Base-by-base conservation (phyloP, 345 rosid genomes). In the thale cress (Arabidopsis thaliana) region DNA sequence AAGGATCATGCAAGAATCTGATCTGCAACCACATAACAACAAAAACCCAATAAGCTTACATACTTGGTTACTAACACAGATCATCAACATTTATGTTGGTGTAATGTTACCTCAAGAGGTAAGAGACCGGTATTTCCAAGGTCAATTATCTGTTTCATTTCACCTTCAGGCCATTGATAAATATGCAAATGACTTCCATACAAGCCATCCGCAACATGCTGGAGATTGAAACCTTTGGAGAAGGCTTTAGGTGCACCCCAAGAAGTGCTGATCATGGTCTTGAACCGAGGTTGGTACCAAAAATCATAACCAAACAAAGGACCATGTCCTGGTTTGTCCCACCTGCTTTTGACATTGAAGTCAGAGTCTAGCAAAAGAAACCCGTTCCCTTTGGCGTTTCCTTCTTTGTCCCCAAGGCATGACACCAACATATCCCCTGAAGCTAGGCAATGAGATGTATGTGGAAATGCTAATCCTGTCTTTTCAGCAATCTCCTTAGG, bases 161-260 rank as follows among this genome's bases (percentile, higher is more conserved):
- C 97, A 76, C 97, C 97, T 72, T 71, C 85, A 7, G 97, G 95
- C 97, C 98, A 94, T 41, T 81, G 82, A 71, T 94, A 94, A 28
- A 94, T 86, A 80, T 82, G 74, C 23, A 91, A 78, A 85, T 94
- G 95, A 75, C 83, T 88, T 22, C 97, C 97, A 11, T 94, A 94
- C 30, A 90, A 85, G 37, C 98, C 98, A 71, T 91, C 95, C 1
- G 95, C 73, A 12, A 94, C 89, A 24, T 94, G 87, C 75, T 91
- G 91, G 59, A 66, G 91, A 80, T 91, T 45, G 65, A 94, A 91
- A 40, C 97, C 97, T 79, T 87, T 83, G 41, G 85, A 71, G 68
- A 91, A 94, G 20, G 97, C 95, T 25, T 84, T 72, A 42, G 97
- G 98, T 45, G 98, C 98, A 25, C 97, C 97, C 89, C 92, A 94